These are phyloP conservation scores for Rhododendron ferrugineum DNA, from an alignment of 148 eudicot genomes.

Conservation along the genomic window DNA sequence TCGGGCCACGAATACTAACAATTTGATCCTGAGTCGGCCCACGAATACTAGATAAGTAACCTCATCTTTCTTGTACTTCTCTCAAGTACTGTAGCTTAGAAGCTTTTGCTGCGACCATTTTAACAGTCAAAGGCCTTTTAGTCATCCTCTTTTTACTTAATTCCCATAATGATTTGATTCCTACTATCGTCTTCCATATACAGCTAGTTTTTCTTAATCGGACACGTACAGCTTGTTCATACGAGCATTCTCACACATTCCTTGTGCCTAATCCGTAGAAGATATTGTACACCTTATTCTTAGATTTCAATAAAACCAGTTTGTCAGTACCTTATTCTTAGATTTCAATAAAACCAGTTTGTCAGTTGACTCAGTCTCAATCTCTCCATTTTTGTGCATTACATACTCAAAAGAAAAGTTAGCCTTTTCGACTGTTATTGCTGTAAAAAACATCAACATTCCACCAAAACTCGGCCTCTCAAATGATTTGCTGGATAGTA, in stretches of 20 bases:
- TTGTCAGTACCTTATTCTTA: not conserved
- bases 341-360: not conserved
- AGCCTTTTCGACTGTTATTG: not conserved
- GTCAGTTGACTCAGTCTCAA: not conserved
- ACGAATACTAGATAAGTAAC: not conserved
- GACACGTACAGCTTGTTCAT: not conserved
- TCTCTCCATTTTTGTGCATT: not conserved
- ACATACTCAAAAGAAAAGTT: not conserved
- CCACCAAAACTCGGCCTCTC: not conserved
- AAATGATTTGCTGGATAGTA: not conserved
- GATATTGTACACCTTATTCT: not conserved
- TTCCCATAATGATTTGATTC: not conserved
- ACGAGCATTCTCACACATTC: not conserved
- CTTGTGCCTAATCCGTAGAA: not conserved
- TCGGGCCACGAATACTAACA: not conserved
- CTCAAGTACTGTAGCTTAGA: not conserved
- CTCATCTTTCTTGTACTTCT: not conserved
- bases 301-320: not conserved
- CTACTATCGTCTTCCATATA: not conserved
- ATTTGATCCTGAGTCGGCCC: not conserved
- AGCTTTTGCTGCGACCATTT: not conserved
- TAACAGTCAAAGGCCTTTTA: not conserved
- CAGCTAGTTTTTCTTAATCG: not conserved
- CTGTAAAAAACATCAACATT: not conserved
- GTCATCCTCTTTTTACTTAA: not conserved